Conservation (phyloP, 1,284 basidiomycete genomes). For the Amylostereum chailletii region DNA sequence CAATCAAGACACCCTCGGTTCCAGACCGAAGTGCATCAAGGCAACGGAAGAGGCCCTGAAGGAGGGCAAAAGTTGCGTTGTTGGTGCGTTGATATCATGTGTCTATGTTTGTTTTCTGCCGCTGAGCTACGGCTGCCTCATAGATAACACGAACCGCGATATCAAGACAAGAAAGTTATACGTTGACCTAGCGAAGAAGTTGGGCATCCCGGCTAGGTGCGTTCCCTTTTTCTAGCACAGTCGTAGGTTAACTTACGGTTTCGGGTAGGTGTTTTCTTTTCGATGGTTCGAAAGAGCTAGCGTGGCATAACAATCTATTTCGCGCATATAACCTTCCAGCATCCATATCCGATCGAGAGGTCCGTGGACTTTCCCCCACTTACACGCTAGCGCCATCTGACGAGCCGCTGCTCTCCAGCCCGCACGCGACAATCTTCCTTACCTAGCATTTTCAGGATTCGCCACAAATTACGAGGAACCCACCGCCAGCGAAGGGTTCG, state of each 20-base stretch:
- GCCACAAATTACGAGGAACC: slow-evolving; percentile 62
- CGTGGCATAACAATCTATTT: slow-evolving; percentile 88
- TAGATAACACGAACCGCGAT: slow-evolving; percentile 86
- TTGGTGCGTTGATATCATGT: slow-evolving; percentile 42
- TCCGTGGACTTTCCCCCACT: slow-evolving; percentile 7
- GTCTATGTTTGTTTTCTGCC: background rate
- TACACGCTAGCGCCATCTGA: background rate
- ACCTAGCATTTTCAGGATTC: slow-evolving; percentile 55
- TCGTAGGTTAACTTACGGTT: background rate
- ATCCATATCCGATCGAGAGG: slow-evolving; percentile 24
- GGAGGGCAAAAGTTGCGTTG: slow-evolving; percentile 59
- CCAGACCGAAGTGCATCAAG: slow-evolving; percentile 67
- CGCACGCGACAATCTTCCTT: slow-evolving; percentile 54
- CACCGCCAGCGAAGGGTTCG: slow-evolving; percentile 58
- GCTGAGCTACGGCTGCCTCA: background rate
- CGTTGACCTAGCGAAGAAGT: slow-evolving; percentile 52
- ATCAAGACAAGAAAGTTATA: slow-evolving; percentile 60
- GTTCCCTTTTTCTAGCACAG: slow-evolving; percentile 5
- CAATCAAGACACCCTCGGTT: slow-evolving; percentile 79
- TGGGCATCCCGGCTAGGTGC: slow-evolving; percentile 50
- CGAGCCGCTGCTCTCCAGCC: slow-evolving; percentile 21
- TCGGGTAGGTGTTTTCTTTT: slow-evolving; percentile 66
- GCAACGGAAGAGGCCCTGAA: slow-evolving; percentile 49
- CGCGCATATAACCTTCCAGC: slow-evolving; percentile 56
- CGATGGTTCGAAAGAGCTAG: slow-evolving; percentile 62